Percentiles rank a stretch among this genome's conserved stretches.
Conservation (phyloP, 140 eudicot species). For the Bidens hawaiensis region DNA sequence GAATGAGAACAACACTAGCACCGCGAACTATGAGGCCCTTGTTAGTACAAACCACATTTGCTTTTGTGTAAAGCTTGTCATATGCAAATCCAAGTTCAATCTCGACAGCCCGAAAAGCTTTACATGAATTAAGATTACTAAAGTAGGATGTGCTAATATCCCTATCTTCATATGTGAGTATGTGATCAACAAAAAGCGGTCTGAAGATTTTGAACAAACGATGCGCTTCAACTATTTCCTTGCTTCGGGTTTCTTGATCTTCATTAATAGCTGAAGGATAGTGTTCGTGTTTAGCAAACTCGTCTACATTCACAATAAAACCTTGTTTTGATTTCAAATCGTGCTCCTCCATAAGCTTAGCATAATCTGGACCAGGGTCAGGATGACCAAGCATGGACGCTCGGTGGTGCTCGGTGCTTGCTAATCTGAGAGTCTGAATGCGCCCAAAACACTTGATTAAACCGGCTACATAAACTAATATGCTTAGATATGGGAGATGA, state of each 20-base stretch:
- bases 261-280: background rate
- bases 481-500: background rate
- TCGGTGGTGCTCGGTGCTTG: background rate
- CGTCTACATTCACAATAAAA: background rate
- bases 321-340: background rate
- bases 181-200: conserved; percentile 4
- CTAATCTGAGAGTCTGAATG: background rate
- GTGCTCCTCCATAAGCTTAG: background rate
- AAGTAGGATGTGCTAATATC: conserved; percentile 2
- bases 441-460: conserved; percentile 5
- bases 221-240: background rate
- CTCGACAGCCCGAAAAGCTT: background rate
- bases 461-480: background rate
- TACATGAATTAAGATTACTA: background rate
- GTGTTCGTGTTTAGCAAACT: background rate
- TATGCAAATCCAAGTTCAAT: conserved; percentile 4
- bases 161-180: background rate
- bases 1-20: background rate
- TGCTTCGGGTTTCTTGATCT: background rate
- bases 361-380: background rate
- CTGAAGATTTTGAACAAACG: background rate
- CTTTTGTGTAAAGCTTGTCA: conserved; percentile 13
- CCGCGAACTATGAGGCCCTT: background rate
- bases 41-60: background rate
- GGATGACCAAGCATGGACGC: background rate